A percentile compares a stretch with the other conserved stretches of the same genome.
phyloP scores from a whole-genome alignment of 2,329 filamentous ascomycete species.

The Paramyrothecium roridum region DNA sequence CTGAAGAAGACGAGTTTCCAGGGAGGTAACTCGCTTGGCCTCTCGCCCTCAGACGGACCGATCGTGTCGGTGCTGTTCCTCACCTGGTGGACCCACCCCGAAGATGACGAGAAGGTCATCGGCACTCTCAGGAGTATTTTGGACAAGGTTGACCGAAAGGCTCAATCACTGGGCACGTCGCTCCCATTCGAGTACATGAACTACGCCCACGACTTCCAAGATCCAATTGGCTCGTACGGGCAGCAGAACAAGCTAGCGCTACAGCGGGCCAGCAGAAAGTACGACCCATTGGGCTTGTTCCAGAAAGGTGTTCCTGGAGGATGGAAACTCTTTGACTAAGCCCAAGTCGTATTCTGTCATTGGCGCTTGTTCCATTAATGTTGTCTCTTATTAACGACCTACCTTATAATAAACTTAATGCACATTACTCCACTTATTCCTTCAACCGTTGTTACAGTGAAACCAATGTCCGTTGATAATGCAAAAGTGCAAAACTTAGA shows the following conservation, averaged over 20 bases:
- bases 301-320: conserved; percentile 14
- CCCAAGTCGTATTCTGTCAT: too few species aligned
- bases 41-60: neutral
- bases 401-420: too few species aligned
- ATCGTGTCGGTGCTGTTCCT: neutral
- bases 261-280: conserved; percentile 17
- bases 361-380: too few species aligned
- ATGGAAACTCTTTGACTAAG: too few species aligned
- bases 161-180: neutral
- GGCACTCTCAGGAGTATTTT: neutral
- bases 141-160: neutral
- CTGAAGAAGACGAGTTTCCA: neutral
- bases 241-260: conserved; percentile 22
- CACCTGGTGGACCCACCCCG: neutral
- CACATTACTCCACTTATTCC: too few species aligned
- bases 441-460: too few species aligned
- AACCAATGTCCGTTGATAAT: too few species aligned
- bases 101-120: neutral
- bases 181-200: conserved; percentile 28
- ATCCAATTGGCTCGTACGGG: conserved; percentile 31
- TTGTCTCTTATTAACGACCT: too few species aligned
- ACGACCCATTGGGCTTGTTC: conserved; percentile 24
- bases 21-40: neutral
- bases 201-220: conserved; percentile 31
- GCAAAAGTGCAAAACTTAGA: too few species aligned